Base-by-base conservation (phyloP, 441 rosid species). In the Adansonia madagascariensis region DNA sequence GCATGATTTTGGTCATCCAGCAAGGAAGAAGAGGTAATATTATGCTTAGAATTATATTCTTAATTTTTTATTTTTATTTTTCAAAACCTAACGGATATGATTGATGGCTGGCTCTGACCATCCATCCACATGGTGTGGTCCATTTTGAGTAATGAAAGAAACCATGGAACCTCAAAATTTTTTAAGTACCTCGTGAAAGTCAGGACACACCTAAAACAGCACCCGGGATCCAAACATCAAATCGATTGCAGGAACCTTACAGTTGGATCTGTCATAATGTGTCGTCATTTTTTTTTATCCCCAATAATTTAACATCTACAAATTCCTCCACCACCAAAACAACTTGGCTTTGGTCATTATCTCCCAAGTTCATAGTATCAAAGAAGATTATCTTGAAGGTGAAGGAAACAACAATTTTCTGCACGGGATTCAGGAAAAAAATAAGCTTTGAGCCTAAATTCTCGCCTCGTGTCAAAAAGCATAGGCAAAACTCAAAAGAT, bases 71-170 rank as follows among this genome's bases (percentile, higher is more conserved):
- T 27, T 27, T 27, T 49, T 2, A 49, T 10, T 11, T 49, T 15
- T 2, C 52, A 49, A 10, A 3, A 11, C 52, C 52, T 2, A 27
- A 27, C 2, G 74, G 60, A 18, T 17, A 67, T 67, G 35, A 2
- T 11, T 46, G 53, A 46, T 12, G 72, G 22, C 18, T 27, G 35
- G 12, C 53, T 24, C 22, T 12, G 62, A 43, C 71, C 24, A 66
- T 68, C 55, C 63, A 75, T 52, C 75, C 82, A 75, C 76, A 46
- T 70, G 82, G 76, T 67, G 79, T 52, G 73, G 76, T 62, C 79
- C 73, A 62, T 56, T 66, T 50, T 31, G 60, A 70, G 61, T 50
- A 31, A 6, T 20, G 14, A 61, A 55, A 66, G 27, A 46, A 43
- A 68, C 39, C 62, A 74, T n/a, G 11, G 41, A 59, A 67, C 70